phyloP scores from a whole-genome alignment of 1,284 basidiomycete species.

The Ganoderma sinense region DNA sequence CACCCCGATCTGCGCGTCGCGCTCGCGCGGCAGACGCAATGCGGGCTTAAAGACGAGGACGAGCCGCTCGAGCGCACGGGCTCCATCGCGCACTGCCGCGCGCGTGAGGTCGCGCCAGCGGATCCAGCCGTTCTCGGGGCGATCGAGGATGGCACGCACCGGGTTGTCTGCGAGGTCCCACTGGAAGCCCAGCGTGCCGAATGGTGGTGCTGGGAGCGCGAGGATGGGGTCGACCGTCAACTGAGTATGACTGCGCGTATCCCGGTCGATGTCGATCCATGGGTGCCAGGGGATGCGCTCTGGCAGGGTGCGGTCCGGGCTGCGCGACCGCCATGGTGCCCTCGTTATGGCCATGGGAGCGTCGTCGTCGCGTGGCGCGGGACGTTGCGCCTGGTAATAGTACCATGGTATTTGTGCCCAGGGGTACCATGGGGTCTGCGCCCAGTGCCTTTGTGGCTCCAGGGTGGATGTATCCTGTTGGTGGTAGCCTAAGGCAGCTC shows the following conservation, averaged over 20 bases:
- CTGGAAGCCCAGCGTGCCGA: neutral
- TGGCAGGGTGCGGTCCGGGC: no score
- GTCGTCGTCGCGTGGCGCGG: neutral
- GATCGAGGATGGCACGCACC: neutral
- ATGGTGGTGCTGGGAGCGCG: neutral
- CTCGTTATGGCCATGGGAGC: no score
- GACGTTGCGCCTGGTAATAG: no score
- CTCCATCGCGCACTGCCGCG: neutral
- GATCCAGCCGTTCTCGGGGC: neutral
- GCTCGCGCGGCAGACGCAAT: neutral
- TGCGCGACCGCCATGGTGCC: neutral
- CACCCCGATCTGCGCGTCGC: slow-evolving; percentile 5
- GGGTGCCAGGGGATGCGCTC: no score
- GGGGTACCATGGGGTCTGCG: no score
- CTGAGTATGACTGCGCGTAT: no score
- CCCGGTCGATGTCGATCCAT: neutral
- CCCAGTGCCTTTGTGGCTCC: no score
- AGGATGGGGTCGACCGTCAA: slow-evolving; percentile 4
- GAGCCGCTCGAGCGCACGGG: slow-evolving; percentile 5
- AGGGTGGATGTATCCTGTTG: no score
- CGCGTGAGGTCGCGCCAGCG: neutral
- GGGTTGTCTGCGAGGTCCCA: slow-evolving; percentile 10
- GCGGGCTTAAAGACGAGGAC: slow-evolving; percentile 18
- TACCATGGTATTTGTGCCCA: no score
- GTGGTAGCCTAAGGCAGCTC: neutral